These are phyloP conservation scores for Termitomyces heimii DNA, from an alignment of 768 basidiomycete species.

Conservation along the genomic window DNA sequence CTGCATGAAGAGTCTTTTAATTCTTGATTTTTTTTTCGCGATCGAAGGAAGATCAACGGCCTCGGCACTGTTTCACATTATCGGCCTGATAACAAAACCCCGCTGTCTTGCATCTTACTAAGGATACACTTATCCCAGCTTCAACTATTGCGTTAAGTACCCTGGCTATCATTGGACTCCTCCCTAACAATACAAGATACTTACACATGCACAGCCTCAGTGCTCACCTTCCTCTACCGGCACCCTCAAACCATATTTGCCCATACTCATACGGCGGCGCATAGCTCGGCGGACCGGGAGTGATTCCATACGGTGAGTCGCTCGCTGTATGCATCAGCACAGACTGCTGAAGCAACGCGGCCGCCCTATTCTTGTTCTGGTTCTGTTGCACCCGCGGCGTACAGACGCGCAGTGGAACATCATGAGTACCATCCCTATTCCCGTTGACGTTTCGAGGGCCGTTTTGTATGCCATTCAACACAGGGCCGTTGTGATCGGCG, in stretches of 20 bases:
- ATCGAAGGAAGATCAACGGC: not conserved
- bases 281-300: conserved; percentile 23
- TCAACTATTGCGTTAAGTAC: not conserved
- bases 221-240: not conserved
- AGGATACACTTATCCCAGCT: no score
- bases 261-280: conserved; percentile 4
- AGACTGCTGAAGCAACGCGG: not conserved
- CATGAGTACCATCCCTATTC: not conserved
- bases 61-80: not conserved
- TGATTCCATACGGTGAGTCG: conserved; percentile 20
- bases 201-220: not conserved
- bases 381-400: not conserved
- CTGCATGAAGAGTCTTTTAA: no score
- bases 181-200: not conserved
- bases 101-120: no score
- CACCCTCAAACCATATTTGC: not conserved
- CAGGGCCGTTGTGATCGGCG: not conserved
- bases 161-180: not conserved
- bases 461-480: not conserved
- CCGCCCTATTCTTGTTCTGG: not conserved
- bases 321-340: conserved; percentile 22
- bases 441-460: not conserved
- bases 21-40: not conserved
- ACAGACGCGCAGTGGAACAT: not conserved
- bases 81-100: no score